Evolutionary conservation across 176 grass and related monocot genomes (phyloP).

Genomic region (Tillandsia leiboldiana): DNA sequence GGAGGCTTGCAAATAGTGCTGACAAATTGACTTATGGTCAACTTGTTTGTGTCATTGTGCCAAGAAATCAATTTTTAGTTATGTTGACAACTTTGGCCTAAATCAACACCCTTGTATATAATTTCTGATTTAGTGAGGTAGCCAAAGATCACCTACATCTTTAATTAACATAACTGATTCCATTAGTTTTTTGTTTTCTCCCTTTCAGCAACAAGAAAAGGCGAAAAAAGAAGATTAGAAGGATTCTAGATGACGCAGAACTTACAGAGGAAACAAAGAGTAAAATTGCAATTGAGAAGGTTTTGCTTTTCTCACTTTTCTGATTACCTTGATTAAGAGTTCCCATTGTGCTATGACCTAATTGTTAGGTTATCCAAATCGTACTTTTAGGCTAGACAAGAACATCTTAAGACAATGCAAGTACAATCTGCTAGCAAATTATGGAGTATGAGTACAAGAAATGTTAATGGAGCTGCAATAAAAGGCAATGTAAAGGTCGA

Average conservation of each 20-base stretch:
- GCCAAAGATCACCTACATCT: not conserved
- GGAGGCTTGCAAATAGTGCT: no score
- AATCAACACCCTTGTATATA: not conserved
- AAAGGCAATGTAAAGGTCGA: conserved; percentile 37
- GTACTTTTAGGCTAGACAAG: conserved; percentile 83
- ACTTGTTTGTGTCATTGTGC: no score
- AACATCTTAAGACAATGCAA: conserved; percentile 96
- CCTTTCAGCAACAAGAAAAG: conserved; percentile 37
- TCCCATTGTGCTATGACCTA: conserved; percentile 1
- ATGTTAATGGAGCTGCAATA: conserved; percentile 26
- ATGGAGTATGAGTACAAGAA: conserved; percentile 24
- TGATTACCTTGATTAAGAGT: conserved; percentile 8
- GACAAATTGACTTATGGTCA: no score
- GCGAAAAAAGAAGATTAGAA: conserved; percentile 80
- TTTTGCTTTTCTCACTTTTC: conserved; percentile 23
- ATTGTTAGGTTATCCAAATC: conserved; percentile 5
- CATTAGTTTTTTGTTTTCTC: conserved; percentile 4
- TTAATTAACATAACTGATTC: conserved; percentile 11
- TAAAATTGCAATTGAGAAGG: conserved; percentile 97
- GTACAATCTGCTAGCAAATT: conserved; percentile 66
- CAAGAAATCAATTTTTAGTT: no score
- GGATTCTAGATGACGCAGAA: conserved; percentile 93
- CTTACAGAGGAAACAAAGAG: conserved; percentile 86
- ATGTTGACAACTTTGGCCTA: no score
- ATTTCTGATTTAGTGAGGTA: not conserved